Base-by-base conservation (phyloP, 345 rosid genomes). In the Brassica nigra region DNA sequence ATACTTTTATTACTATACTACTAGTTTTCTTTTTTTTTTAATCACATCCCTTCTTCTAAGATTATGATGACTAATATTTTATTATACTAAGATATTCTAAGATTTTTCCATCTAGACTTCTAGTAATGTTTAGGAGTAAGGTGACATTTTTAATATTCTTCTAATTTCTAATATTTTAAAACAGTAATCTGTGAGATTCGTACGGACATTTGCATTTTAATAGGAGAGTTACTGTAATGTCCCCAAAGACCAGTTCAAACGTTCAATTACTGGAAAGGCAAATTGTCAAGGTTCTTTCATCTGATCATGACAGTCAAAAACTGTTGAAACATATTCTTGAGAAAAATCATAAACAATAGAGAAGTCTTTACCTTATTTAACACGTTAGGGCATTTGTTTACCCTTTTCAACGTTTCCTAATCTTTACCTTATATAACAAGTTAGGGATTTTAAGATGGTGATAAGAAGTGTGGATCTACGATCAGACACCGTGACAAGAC, bases 401-500 rank as follows among this genome's bases (percentile, higher is more conserved):
- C 6, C 68, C 9, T n/a, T 30, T 62, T 4, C 5, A 12, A 29
- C 16, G 66, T 58, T 62, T 28, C 66, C 4, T 29, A 62, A 15
- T 31, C 68, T 63, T 47, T 49, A n/a, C 57, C 57, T 49, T 49
- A 49, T 49, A n/a, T 2, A 49, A 49, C 18, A 49, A 42, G 18
- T 31, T 33, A 15, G 68, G 68, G 20, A 10, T 64, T 9, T 10
- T 33, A 89, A 80, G 77, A 93, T 93, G 98, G 96, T 93, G 80
- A 86, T 82, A 23, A 86, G 76, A 83, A 86, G 73, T 0, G 97
- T 95, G 47, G 99, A 95, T 87, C 90, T 95, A 71, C 90, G 98
- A 12, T 93, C 99, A 2, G 97, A 95, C 79, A 95, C 98, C 0
- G 99, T 95, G 59, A 95, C 95, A 6, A 88, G 81, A 81, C 98